phyloP scores from a whole-genome alignment of 1,284 basidiomycete species.

The Ustilago esculenta region DNA sequence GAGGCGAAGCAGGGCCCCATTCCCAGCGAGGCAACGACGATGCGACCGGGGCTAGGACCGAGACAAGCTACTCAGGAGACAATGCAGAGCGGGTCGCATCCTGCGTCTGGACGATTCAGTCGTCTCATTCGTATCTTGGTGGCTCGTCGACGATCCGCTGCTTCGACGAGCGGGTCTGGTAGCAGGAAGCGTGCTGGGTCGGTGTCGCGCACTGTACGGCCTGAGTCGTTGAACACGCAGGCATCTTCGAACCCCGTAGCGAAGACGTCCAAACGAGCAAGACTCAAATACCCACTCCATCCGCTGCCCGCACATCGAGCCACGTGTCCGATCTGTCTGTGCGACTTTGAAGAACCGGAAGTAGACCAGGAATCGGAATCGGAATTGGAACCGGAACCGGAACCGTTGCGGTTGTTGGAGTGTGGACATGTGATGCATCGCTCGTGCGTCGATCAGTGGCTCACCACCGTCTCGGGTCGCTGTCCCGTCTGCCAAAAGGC shows the following conservation, averaged over 20 bases:
- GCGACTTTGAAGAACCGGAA: conserved; percentile 50
- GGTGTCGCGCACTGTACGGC: background rate
- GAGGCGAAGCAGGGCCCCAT: background rate
- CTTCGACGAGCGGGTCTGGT: background rate
- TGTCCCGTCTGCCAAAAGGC: conserved; percentile 59
- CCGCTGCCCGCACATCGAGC: conserved; percentile 55
- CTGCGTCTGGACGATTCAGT: conserved; percentile 9
- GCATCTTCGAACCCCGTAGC: too few relatives aligned
- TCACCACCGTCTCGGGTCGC: conserved; percentile 54
- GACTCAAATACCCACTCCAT: conserved; percentile 52
- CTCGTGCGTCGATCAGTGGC: conserved; percentile 58
- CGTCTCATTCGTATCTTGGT: conserved; percentile 21
- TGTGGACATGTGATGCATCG: conserved; percentile 59
- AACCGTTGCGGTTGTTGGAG: conserved; percentile 49
- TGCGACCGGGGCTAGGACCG: conserved; percentile 16
- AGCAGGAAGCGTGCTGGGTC: background rate
- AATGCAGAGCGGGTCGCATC: conserved; percentile 1
- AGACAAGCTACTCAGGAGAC: conserved; percentile 19
- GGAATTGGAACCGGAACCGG: conserved; percentile 50
- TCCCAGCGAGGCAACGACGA: background rate
- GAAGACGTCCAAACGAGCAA: background rate
- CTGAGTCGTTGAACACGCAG: too few relatives aligned
- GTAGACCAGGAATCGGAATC: conserved; percentile 27
- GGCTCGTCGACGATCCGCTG: conserved; percentile 12
- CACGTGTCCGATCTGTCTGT: conserved; percentile 61